Percentiles rank a stretch among this genome's conserved stretches.
phyloP scores from a whole-genome alignment of 2,329 filamentous ascomycete genomes.

The Microcyclospora tardicrescens region DNA sequence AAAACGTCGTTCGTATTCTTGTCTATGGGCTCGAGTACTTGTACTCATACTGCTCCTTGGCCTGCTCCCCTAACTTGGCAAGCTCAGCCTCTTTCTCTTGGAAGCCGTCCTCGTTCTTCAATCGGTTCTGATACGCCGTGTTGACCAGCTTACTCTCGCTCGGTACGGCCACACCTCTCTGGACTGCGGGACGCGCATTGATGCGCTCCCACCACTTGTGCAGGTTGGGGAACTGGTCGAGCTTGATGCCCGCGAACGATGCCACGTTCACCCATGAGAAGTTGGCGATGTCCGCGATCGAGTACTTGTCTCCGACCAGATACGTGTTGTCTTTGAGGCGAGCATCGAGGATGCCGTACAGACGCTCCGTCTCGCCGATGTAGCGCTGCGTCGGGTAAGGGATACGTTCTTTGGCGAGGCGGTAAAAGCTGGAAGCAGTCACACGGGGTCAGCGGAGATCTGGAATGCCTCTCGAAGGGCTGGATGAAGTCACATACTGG shows the following conservation, averaged over 20 bases:
- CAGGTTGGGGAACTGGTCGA: conserved; percentile 30
- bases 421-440: conserved; percentile 24
- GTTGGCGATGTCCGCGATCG: conserved; percentile 34
- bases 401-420: conserved; percentile 31
- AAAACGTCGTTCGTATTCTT: no score
- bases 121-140: conserved; percentile 25
- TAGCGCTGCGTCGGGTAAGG: conserved; percentile 34
- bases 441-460: not conserved
- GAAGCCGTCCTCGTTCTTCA: conserved; percentile 37
- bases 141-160: conserved; percentile 30
- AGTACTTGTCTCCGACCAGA: conserved; percentile 34
- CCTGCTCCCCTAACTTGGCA: conserved; percentile 24
- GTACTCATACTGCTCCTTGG: conserved; percentile 35
- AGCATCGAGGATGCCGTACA: conserved; percentile 32
- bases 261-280: conserved; percentile 33
- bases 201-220: conserved; percentile 34
- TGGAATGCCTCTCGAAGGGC: not conserved
- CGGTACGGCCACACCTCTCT: conserved; percentile 27
- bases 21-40: conserved; percentile 23
- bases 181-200: conserved; percentile 29
- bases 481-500: conserved; percentile 9
- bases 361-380: conserved; percentile 34
- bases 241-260: conserved; percentile 28
- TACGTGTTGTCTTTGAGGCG: conserved; percentile 30
- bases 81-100: conserved; percentile 33